Conservation (phyloP, 495 filamentous ascomycete genomes). For the Penicillium daleae region DNA sequence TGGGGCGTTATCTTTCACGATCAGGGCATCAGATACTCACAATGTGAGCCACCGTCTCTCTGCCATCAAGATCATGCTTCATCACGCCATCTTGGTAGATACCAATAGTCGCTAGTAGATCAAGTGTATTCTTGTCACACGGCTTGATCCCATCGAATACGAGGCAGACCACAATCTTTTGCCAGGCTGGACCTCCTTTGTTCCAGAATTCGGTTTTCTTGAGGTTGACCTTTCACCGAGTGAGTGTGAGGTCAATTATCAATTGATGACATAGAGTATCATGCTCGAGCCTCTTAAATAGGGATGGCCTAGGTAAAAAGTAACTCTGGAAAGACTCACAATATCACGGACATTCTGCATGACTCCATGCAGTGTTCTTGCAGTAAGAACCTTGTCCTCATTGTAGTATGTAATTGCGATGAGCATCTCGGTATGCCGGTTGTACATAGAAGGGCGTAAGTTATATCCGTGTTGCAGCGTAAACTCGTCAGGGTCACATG, state of each 20-base stretch:
- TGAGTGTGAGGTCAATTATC: neutral
- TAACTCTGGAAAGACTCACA: constrained; percentile 30
- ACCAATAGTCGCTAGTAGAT: constrained; percentile 92
- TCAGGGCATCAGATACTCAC: constrained; percentile 45
- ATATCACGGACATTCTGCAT: constrained; percentile 99
- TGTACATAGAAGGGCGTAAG: constrained; percentile 98
- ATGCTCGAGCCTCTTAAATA: neutral
- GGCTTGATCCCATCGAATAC: constrained; percentile 98
- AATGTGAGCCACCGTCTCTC: constrained; percentile 93
- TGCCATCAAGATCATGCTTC: constrained; percentile 96
- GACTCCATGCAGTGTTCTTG: constrained; percentile 90
- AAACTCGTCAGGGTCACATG: constrained; percentile 97
- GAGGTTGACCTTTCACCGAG: constrained; percentile 61
- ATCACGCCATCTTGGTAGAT: constrained; percentile 96
- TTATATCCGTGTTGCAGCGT: constrained; percentile 99
- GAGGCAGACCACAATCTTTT: constrained; percentile 96
- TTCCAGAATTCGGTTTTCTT: constrained; percentile 99
- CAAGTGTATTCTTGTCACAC: constrained; percentile 91
- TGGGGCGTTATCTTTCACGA: too few species aligned
- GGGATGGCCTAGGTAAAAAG: too few species aligned
- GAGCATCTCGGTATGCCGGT: constrained; percentile 92
- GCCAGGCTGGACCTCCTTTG: constrained; percentile 96
- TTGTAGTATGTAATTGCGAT: constrained; percentile 99
- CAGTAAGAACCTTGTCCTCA: constrained; percentile 92
- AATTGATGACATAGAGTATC: neutral